Evolutionary conservation across 2,329 filamentous ascomycete species (phyloP).

Genomic region (Sarocladium strictum): DNA sequence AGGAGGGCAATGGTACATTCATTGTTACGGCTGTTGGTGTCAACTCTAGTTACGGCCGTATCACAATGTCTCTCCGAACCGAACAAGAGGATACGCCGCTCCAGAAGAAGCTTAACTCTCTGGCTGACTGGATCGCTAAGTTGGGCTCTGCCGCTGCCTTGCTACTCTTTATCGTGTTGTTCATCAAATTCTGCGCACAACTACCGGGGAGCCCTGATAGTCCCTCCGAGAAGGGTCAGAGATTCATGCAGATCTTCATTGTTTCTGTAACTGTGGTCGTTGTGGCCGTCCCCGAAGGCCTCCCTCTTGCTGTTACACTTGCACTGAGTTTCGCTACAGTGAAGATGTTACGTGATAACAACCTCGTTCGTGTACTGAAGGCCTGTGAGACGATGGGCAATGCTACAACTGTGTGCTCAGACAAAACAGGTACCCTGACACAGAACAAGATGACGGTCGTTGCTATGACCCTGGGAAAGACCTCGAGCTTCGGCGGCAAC

Average conservation of each 20-base stretch:
- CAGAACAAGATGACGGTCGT: slow-evolving; percentile 59
- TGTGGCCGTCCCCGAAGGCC: slow-evolving; percentile 54
- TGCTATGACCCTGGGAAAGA: slow-evolving; percentile 44
- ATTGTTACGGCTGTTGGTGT: slow-evolving; percentile 69
- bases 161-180: slow-evolving; percentile 19
- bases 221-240: slow-evolving; percentile 45
- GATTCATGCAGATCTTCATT: slow-evolving; percentile 53
- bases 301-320: slow-evolving; percentile 55
- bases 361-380: slow-evolving; percentile 51
- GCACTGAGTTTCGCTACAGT: slow-evolving; percentile 58
- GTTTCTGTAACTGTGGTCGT: slow-evolving; percentile 53
- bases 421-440: slow-evolving; percentile 61
- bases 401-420: slow-evolving; percentile 57
- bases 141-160: slow-evolving; percentile 33
- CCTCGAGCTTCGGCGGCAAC: slow-evolving; percentile 23
- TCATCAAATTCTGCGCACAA: slow-evolving; percentile 48
- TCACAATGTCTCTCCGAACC: slow-evolving; percentile 70
- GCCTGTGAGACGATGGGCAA: slow-evolving; percentile 62
- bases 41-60: slow-evolving; percentile 71
- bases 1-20: slow-evolving; percentile 70
- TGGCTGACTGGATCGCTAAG: slow-evolving; percentile 66
- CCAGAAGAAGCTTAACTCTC: slow-evolving; percentile 69
- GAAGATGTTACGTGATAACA: slow-evolving; percentile 58
- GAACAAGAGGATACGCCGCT: slow-evolving; percentile 72
- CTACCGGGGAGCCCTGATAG: slow-evolving; percentile 40